These are phyloP conservation scores for Mikania micrantha DNA, from an alignment of 129 eudicot species.

Conservation along the genomic window DNA sequence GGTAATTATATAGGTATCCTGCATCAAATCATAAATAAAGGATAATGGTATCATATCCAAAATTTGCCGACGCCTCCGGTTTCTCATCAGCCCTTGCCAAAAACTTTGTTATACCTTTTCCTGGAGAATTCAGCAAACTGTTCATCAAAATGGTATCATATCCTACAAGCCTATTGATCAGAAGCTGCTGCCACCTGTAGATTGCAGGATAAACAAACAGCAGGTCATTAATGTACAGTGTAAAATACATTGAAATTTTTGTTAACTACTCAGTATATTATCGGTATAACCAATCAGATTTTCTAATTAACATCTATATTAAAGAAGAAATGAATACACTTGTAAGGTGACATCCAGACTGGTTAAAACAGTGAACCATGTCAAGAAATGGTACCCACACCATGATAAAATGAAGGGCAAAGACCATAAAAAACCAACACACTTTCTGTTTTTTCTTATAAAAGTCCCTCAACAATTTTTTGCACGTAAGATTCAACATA, in stretches of 20 bases:
- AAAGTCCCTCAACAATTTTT: too few relatives aligned
- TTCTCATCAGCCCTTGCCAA: background rate
- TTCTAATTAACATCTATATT: background rate
- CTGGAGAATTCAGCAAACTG: slow-evolving; percentile 84
- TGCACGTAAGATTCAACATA: too few relatives aligned
- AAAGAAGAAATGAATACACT: background rate
- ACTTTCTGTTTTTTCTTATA: too few relatives aligned
- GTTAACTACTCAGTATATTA: background rate
- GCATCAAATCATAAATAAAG: slow-evolving; percentile 33
- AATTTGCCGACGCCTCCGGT: too few relatives aligned
- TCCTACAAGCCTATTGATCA: slow-evolving; percentile 92
- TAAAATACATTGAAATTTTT: background rate
- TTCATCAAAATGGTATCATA: slow-evolving; percentile 96
- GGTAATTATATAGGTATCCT: slow-evolving; percentile 93
- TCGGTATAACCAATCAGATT: slow-evolving; percentile 10
- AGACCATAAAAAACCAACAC: too few relatives aligned
- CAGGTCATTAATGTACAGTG: background rate
- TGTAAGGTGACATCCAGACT: background rate
- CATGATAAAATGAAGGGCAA: background rate
- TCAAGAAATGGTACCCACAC: background rate
- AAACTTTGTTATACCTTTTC: slow-evolving; percentile 53
- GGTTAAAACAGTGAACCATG: background rate
- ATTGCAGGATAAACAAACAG: slow-evolving; percentile 8
- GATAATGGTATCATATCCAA: too few relatives aligned
- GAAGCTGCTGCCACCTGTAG: slow-evolving; percentile 96